Base-by-base conservation (phyloP, 768 basidiomycete genomes). In the Pleurotus giganteus region DNA sequence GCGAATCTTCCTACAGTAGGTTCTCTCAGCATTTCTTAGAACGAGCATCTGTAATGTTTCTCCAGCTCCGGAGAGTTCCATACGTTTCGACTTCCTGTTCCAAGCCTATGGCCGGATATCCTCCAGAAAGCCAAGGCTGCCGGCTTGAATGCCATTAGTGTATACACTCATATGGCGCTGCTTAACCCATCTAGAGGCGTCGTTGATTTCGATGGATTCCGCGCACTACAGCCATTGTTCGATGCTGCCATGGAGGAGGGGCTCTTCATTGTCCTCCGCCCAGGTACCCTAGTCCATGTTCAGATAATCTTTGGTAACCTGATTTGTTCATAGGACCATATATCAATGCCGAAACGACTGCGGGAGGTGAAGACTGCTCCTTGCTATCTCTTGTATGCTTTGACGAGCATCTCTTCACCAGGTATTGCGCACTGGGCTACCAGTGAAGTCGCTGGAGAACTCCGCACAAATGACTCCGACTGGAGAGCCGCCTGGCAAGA, bases 51-150 rank as follows among this genome's bases (percentile, higher is more conserved):
- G 11, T 2, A 12, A 53, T 37, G 45, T 19, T 47, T 24, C 44
- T 27, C 31, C 54, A 91, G 90, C 61, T 89, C 88, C 0, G 91
- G 91, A 55, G 91, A 92, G 66, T 90, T 91, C 66, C 91, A 92
- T 61, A 82, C 89, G 0, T 93, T 89, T 72, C 82, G 90, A 19
- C 70, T 93, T 5, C 91, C 89, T 8, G 86, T 91, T 0, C 89
- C 88, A 13, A 82, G 82, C 3, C 68, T 93, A 53, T 94, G 91
- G 90, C 76, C 83, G 13, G 91, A 92, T 63, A 83, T 93, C 47
- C 79, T 93, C 36, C 85, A 93, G 60, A 93, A 89, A 64, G 74
- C 83, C 57, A 89, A 89, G 62, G 91, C 89, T 3, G 84, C 87
- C 0, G 91, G 91, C 12, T 73, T 94, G 57, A 94, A 93, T 60